Conservation (phyloP, 2,329 filamentous ascomycete genomes). For the Sphaerulina musiva region DNA sequence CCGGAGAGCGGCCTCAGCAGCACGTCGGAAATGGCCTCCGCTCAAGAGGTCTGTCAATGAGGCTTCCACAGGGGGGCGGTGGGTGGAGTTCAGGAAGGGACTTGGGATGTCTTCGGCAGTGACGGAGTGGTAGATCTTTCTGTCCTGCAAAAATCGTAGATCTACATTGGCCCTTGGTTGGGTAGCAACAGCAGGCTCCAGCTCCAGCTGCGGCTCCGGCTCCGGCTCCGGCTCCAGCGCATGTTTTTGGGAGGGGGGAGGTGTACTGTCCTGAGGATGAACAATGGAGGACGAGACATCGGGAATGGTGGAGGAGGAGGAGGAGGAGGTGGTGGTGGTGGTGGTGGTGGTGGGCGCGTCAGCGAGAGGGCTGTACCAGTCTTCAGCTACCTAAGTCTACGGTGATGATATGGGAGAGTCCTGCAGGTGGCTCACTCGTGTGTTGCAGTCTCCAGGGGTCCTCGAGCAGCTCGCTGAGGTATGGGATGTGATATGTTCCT, state of each 20-base stretch:
- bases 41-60: conserved; percentile 62
- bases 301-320: not conserved
- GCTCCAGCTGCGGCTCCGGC: no score
- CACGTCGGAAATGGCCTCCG: conserved; percentile 67
- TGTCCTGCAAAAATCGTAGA: conserved; percentile 71
- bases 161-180: conserved; percentile 47
- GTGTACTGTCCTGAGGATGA: conserved; percentile 1
- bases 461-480: conserved; percentile 65
- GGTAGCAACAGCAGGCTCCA: conserved; percentile 14
- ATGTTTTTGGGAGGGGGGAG: conserved; percentile 9
- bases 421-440: conserved; percentile 56
- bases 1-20: conserved; percentile 38
- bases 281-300: not conserved
- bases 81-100: conserved; percentile 62
- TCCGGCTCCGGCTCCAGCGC: conserved; percentile 16
- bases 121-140: conserved; percentile 77
- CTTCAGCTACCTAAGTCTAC: conserved; percentile 16
- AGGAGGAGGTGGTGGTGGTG: conserved; percentile 18
- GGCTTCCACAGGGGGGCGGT: conserved; percentile 57
- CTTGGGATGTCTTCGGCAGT: conserved; percentile 55
- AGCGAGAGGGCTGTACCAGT: conserved; percentile 25
- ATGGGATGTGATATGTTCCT: conserved; percentile 35
- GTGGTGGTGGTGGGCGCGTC: conserved; percentile 17
- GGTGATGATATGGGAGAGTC: not conserved
- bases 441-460: conserved; percentile 59